These are phyloP conservation scores for Rhizopus stolonifer DNA, from an alignment of 371 early-diverging fungal species.

Conservation along the genomic window DNA sequence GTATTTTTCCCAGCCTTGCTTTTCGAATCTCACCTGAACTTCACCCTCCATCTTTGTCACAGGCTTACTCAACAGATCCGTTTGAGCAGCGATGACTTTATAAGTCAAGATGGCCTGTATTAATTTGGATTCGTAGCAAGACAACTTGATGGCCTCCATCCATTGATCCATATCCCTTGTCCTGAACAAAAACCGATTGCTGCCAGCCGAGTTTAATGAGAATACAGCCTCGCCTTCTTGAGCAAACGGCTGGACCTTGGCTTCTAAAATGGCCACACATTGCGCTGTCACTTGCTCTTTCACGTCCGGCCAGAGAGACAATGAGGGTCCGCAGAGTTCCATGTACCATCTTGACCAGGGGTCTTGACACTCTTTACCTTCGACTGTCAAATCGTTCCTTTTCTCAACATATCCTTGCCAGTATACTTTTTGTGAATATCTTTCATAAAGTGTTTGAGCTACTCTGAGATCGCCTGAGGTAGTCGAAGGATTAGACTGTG, in stretches of 20 bases:
- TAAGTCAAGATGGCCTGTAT: conserved; percentile 69
- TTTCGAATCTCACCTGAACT: conserved; percentile 56
- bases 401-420: conserved; percentile 65
- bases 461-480: conserved; percentile 18
- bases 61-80: conserved; percentile 16
- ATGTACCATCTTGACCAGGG: conserved; percentile 65
- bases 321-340: conserved; percentile 56
- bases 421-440: conserved; percentile 66
- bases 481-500: conserved; percentile 8
- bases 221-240: conserved; percentile 41
- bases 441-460: conserved; percentile 47
- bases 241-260: conserved; percentile 46
- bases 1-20: conserved; percentile 54
- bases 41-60: conserved; percentile 36
- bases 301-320: conserved; percentile 46
- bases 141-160: conserved; percentile 56
- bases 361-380: conserved; percentile 53
- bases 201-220: conserved; percentile 57
- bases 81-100: conserved; percentile 44
- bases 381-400: conserved; percentile 58
- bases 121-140: conserved; percentile 64
- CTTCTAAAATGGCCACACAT: conserved; percentile 63
- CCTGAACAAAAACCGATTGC: conserved; percentile 48
- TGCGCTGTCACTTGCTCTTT: conserved; percentile 37
- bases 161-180: conserved; percentile 29